Evolutionary conservation across 768 basidiomycete genomes (phyloP).

Genomic region (Cystofilobasidium capitatum): DNA sequence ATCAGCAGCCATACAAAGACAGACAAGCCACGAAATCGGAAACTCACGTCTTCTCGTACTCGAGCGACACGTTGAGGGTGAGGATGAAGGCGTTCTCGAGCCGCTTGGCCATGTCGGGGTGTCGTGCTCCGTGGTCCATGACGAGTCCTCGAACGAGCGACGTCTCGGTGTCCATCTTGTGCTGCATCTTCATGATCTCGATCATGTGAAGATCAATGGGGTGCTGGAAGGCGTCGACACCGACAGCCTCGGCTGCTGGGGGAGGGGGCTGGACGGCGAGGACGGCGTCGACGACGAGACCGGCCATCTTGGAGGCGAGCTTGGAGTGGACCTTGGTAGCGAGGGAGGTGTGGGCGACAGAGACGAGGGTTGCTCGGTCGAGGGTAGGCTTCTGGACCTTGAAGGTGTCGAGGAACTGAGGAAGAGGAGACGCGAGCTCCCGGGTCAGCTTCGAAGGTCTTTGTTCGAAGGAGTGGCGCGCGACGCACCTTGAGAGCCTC

Average conservation of each 20-base stretch:
- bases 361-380: constrained; percentile 82
- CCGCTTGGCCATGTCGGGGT: constrained; percentile 98
- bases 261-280: constrained; percentile 65
- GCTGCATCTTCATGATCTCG: constrained; percentile 99
- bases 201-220: constrained; percentile 99
- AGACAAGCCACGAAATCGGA: background rate
- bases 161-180: constrained; percentile 93
- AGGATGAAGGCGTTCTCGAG: constrained; percentile 92
- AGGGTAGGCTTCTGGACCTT: constrained; percentile 56
- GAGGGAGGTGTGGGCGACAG: constrained; percentile 89
- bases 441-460: too few species aligned
- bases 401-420: constrained; percentile 84
- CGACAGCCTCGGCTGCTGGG: constrained; percentile 44
- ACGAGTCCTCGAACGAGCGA: constrained; percentile 91
- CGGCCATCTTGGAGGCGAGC: constrained; percentile 77
- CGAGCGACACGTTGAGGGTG: constrained; percentile 91
- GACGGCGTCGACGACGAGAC: constrained; percentile 92
- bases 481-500: constrained; percentile 53
- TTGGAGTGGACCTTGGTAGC: constrained; percentile 77
- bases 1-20: background rate
- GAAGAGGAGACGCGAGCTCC: background rate
- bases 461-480: background rate
- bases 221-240: constrained; percentile 63
- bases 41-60: constrained; percentile 97
- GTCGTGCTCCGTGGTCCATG: constrained; percentile 85